A percentile compares a stretch with the other conserved stretches of the same genome.
Conservation (phyloP, 768 basidiomycete genomes). For the Kwoniella heveanensis region DNA sequence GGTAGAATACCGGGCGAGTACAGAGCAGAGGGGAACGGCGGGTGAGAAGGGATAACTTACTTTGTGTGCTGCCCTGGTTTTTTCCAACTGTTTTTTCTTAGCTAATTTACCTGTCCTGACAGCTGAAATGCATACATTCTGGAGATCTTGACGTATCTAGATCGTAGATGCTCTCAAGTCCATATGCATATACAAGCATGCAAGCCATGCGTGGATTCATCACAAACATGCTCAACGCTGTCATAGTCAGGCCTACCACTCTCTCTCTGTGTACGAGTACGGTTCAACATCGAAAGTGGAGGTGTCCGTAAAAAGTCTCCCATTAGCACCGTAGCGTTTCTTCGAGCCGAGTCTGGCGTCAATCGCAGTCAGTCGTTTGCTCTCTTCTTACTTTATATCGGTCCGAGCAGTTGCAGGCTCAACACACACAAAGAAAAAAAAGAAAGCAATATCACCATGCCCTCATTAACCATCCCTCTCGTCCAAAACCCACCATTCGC, state of each 20-base stretch:
- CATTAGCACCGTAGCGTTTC: background rate
- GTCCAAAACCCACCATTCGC: constrained; percentile 35
- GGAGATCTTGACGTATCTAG: no score
- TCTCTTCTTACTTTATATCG: no score
- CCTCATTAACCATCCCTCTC: constrained; percentile 34
- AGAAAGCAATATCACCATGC: constrained; percentile 24
- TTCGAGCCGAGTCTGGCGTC: background rate
- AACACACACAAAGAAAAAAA: background rate
- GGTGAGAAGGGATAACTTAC: background rate
- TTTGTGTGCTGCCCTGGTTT: background rate
- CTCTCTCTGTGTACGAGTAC: background rate
- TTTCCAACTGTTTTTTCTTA: no score
- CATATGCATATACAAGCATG: no score
- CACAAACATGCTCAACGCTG: no score
- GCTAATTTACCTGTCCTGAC: no score
- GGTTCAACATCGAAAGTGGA: background rate
- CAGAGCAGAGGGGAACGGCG: constrained; percentile 15
- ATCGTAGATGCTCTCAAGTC: no score
- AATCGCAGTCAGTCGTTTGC: no score
- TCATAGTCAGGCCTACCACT: no score
- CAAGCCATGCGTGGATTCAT: no score
- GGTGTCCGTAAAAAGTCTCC: background rate
- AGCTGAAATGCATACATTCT: no score
- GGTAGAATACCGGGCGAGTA: constrained; percentile 40
- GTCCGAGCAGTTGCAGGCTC: no score